phyloP scores from a whole-genome alignment of 192 early-diverging fungal species.

The Coemansia sp. region DNA sequence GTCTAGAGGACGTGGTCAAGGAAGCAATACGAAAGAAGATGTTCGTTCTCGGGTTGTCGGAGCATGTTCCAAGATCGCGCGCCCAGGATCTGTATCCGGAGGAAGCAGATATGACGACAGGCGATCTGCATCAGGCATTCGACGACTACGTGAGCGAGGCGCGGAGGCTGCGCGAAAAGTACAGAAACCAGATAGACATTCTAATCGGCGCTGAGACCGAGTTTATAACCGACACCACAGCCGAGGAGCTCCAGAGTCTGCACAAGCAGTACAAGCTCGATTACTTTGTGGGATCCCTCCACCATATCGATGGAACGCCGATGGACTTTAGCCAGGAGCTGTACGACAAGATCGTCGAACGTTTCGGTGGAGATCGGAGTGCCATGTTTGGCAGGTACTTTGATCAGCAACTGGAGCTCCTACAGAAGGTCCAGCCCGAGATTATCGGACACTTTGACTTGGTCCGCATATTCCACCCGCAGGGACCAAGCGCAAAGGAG shows the following conservation, averaged over 20 bases:
- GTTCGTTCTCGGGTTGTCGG: constrained; percentile 77
- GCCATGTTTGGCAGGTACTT: constrained; percentile 78
- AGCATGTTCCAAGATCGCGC: constrained; percentile 87
- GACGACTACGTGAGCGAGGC: constrained; percentile 74
- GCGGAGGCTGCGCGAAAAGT: constrained; percentile 64
- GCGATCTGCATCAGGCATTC: constrained; percentile 65
- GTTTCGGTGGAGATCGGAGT: constrained; percentile 34
- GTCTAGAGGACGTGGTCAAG: constrained; percentile 77
- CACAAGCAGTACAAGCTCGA: constrained; percentile 61
- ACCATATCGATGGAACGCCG: constrained; percentile 80
- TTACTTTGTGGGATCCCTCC: constrained; percentile 90
- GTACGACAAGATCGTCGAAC: constrained; percentile 54
- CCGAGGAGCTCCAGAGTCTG: constrained; percentile 57
- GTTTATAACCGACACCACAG: constrained; percentile 61
- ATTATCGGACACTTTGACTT: constrained; percentile 98
- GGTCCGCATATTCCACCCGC: constrained; percentile 78
- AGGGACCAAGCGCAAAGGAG: constrained; percentile 13
- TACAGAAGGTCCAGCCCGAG: constrained; percentile 68
- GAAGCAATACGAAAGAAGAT: constrained; percentile 76
- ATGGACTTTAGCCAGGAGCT: constrained; percentile 75
- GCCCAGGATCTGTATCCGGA: constrained; percentile 88
- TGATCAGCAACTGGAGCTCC: constrained; percentile 81
- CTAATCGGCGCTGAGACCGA: constrained; percentile 93
- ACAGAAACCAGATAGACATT: constrained; percentile 60
- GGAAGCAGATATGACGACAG: constrained; percentile 70